A percentile compares a stretch with the other conserved stretches of the same genome.
phyloP scores from a whole-genome alignment of 495 filamentous ascomycete species.

The Penicillium roqueforti region DNA sequence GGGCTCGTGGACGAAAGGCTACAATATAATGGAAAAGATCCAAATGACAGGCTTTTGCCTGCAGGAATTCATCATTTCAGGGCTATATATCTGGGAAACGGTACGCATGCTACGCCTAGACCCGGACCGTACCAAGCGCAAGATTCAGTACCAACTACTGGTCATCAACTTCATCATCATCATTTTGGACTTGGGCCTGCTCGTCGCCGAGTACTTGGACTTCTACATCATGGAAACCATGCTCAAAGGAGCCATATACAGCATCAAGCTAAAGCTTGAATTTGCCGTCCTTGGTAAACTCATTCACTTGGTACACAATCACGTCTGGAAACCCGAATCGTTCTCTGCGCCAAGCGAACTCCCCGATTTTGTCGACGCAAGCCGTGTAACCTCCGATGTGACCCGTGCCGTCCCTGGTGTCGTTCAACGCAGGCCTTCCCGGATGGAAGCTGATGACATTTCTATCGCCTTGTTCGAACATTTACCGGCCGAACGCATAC shows the following conservation, averaged over 20 bases:
- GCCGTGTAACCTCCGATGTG: slow-evolving; percentile 40
- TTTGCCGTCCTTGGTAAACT: slow-evolving; percentile 56
- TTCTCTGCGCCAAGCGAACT: slow-evolving; percentile 25
- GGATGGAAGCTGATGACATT: slow-evolving; percentile 40
- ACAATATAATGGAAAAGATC: slow-evolving; percentile 59
- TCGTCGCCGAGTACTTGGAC: slow-evolving; percentile 53
- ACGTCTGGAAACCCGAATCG: slow-evolving; percentile 41
- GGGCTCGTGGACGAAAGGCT: slow-evolving; percentile 33
- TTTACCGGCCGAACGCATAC: slow-evolving; percentile 14
- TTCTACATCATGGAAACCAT: slow-evolving; percentile 57
- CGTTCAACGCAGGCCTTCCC: slow-evolving; percentile 23
- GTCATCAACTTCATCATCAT: slow-evolving; percentile 56
- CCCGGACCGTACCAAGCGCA: slow-evolving; percentile 41
- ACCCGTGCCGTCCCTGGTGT: slow-evolving; percentile 34
- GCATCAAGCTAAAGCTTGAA: slow-evolving; percentile 63
- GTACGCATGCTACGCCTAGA: slow-evolving; percentile 45
- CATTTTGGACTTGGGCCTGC: slow-evolving; percentile 50
- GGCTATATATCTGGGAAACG: slow-evolving; percentile 57
- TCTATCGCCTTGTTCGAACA: slow-evolving; percentile 48
- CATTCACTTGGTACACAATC: slow-evolving; percentile 38
- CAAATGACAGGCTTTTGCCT: slow-evolving; percentile 60
- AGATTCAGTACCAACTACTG: slow-evolving; percentile 56
- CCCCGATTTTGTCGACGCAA: slow-evolving; percentile 46
- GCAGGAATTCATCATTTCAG: slow-evolving; percentile 59
- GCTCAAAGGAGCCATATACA: slow-evolving; percentile 58